Percentiles rank a stretch among this genome's conserved stretches.
phyloP scores from a whole-genome alignment of 352 stramenopile species.

The Globisporangium paddicum region DNA sequence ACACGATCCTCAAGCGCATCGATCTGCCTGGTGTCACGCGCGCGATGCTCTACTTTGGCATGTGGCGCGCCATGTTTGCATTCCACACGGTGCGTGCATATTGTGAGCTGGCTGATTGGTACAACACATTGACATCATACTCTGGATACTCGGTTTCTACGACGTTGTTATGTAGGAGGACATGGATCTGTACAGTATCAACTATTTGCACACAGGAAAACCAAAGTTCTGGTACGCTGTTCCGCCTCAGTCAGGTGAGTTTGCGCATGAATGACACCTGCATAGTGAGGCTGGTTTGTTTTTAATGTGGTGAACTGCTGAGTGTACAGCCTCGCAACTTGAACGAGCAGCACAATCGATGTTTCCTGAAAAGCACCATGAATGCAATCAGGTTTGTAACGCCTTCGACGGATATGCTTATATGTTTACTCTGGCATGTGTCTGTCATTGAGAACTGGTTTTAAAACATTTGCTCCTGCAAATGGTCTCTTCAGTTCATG shows the following conservation, averaged over 20 bases:
- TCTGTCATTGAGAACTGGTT: neutral
- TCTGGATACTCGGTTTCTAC: neutral
- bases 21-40: conserved; percentile 84
- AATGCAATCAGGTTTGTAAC: conserved; percentile 58
- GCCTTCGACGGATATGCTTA: neutral
- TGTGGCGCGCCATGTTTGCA: conserved; percentile 93
- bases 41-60: conserved; percentile 93
- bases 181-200: conserved; percentile 94
- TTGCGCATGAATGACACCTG: neutral
- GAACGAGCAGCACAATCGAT: conserved; percentile 82
- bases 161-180: conserved; percentile 59
- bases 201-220: conserved; percentile 91
- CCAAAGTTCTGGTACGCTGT: conserved; percentile 94
- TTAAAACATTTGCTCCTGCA: neutral
- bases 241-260: conserved; percentile 57
- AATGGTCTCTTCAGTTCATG: conserved; percentile 61
- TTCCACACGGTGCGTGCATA: conserved; percentile 73
- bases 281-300: neutral
- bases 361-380: conserved; percentile 85
- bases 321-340: conserved; percentile 45
- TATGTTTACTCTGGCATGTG: neutral
- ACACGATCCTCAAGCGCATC: conserved; percentile 83
- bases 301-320: neutral
- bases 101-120: neutral
- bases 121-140: neutral